These are phyloP conservation scores for Suillus weaverae DNA, from an alignment of 768 basidiomycete genomes.

Conservation along the genomic window DNA sequence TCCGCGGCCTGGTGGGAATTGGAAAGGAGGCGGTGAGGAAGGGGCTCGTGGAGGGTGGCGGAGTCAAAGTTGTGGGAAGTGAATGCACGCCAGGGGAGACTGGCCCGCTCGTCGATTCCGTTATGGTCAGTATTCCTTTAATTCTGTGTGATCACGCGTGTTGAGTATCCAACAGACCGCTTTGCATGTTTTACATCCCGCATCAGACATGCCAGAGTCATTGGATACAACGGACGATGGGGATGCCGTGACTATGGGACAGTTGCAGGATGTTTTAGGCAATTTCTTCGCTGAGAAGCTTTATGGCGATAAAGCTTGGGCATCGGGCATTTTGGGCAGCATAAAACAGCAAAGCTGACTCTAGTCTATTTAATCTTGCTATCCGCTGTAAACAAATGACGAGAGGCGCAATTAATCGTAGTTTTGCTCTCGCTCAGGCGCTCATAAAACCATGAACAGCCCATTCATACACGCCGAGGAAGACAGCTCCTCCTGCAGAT, in stretches of 20 bases:
- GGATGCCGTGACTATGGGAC: conserved; percentile 48
- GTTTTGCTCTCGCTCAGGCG: background rate
- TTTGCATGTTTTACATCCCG: conserved; percentile 55
- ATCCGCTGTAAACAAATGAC: background rate
- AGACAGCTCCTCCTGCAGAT: conserved; percentile 93
- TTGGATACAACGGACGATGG: conserved; percentile 49
- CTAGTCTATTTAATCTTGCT: background rate
- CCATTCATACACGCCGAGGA: conserved; percentile 96
- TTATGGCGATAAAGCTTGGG: conserved; percentile 63
- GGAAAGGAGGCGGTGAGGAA: conserved; percentile 84
- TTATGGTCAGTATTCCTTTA: conserved; percentile 49
- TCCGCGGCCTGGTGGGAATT: conserved; percentile 82
- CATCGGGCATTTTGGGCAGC: conserved; percentile 50
- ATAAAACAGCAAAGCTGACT: conserved; percentile 17
- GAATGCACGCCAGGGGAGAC: conserved; percentile 44
- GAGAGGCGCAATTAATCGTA: background rate
- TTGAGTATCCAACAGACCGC: conserved; percentile 49
- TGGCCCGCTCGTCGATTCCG: conserved; percentile 52
- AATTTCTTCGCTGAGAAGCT: conserved; percentile 60
- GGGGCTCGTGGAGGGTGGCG: conserved; percentile 79
- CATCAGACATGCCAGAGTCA: conserved; percentile 58
- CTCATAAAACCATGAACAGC: conserved; percentile 51
- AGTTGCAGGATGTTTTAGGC: conserved; percentile 57
- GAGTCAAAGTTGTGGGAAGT: conserved; percentile 70
- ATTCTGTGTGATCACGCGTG: background rate